Evolutionary conservation across 2,329 filamentous ascomycete genomes (phyloP).

Genomic region (Sclerotiophoma versabilis): DNA sequence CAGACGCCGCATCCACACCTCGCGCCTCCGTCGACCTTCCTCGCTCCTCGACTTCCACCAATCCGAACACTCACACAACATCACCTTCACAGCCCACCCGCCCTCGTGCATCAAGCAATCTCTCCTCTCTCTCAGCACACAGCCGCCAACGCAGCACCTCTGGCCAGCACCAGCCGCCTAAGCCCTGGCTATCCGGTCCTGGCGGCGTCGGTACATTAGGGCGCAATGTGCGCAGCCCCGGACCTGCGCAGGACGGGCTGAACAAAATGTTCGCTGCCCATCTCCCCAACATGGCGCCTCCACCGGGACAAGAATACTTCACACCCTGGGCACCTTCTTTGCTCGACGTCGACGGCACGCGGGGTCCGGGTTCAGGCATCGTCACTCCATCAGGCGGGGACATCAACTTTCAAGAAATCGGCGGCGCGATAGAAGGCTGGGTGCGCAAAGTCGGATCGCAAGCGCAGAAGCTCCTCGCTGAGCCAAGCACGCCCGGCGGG

Average conservation of each 20-base stretch:
- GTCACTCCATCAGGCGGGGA: constrained; percentile 41
- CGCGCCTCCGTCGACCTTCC: constrained; percentile 69
- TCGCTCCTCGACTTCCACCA: constrained; percentile 52
- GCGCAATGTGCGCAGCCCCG: constrained; percentile 73
- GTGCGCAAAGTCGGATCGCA: constrained; percentile 80
- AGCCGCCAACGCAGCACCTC: constrained; percentile 48
- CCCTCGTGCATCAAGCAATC: constrained; percentile 48
- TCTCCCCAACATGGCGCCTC: constrained; percentile 74
- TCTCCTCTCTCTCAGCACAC: constrained; percentile 47
- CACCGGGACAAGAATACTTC: constrained; percentile 63
- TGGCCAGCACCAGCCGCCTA: constrained; percentile 25
- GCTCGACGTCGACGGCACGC: constrained; percentile 38
- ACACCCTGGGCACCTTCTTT: constrained; percentile 50
- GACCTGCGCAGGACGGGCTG: constrained; percentile 82
- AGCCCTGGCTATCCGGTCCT: constrained; percentile 74
- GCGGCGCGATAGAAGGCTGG: constrained; percentile 89
- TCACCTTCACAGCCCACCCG: constrained; percentile 50
- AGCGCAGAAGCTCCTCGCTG: constrained; percentile 51
- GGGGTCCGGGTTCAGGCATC: constrained; percentile 40
- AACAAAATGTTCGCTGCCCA: constrained; percentile 87
- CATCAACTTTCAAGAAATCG: constrained; percentile 76
- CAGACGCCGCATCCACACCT: constrained; percentile 67
- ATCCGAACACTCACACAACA: constrained; percentile 33
- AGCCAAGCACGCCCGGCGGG: constrained; percentile 40
- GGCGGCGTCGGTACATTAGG: constrained; percentile 87